Percentiles rank a stretch among this genome's conserved stretches.
phyloP scores from a whole-genome alignment of 1,139 yeast species.

The Sugiyamaella japonica region DNA sequence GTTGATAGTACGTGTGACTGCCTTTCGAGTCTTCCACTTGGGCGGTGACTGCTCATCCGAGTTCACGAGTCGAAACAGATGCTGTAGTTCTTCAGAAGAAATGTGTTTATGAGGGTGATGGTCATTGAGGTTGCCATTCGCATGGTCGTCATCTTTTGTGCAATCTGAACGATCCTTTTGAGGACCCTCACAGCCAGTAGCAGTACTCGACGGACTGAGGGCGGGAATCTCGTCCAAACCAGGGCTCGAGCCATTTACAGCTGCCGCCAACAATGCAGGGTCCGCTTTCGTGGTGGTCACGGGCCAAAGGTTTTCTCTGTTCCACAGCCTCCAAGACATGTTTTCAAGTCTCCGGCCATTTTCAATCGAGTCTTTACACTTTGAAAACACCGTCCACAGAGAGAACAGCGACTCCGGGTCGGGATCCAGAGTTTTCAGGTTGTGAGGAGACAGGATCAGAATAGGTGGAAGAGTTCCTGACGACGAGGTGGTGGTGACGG shows the following conservation, averaged over 20 bases:
- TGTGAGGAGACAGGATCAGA: slow-evolving; percentile 35
- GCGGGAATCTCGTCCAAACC: slow-evolving; percentile 23
- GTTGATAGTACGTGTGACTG: not conserved
- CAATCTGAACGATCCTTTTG: not conserved
- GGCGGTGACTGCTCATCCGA: slow-evolving; percentile 19
- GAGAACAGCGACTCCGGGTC: slow-evolving; percentile 44
- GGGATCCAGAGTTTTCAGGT: slow-evolving; percentile 42
- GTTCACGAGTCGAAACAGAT: slow-evolving; percentile 28
- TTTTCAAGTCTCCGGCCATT: slow-evolving; percentile 59
- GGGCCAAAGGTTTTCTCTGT: slow-evolving; percentile 43
- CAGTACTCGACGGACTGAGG: slow-evolving; percentile 15
- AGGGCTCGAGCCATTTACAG: slow-evolving; percentile 1
- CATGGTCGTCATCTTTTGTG: not conserved
- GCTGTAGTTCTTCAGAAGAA: slow-evolving; percentile 31
- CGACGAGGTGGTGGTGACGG: not conserved
- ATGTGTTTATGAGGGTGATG: slow-evolving; percentile 25
- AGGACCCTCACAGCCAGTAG: not conserved
- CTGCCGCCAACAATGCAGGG: not conserved
- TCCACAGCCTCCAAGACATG: slow-evolving; percentile 60
- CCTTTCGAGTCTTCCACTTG: not conserved
- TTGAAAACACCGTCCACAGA: slow-evolving; percentile 56
- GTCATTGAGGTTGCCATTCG: not conserved
- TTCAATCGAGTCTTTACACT: slow-evolving; percentile 51
- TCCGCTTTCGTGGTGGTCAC: not conserved
- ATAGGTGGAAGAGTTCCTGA: slow-evolving; percentile 22